These are phyloP conservation scores for Physcomitrellopsis africana DNA, from an alignment of 225 moss, liverwort and hornwort species.

Conservation along the genomic window DNA sequence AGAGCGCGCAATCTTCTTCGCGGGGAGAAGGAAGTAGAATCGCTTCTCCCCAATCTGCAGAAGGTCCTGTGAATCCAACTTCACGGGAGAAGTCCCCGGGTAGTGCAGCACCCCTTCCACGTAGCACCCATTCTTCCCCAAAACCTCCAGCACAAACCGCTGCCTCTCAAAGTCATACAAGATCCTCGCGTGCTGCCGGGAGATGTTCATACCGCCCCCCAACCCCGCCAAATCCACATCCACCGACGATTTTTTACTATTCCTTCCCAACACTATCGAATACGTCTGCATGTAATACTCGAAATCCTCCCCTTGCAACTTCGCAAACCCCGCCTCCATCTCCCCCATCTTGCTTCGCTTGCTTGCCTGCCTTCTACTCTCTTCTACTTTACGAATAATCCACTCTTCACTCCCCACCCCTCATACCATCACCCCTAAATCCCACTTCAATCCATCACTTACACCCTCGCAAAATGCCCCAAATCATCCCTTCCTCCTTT, in stretches of 20 bases:
- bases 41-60: constrained; percentile 98
- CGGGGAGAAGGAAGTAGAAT: constrained; percentile 91
- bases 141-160: constrained; percentile 86
- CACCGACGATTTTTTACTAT: constrained; percentile 96
- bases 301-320: constrained; percentile 99
- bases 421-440: neutral
- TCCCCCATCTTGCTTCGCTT: constrained; percentile 59
- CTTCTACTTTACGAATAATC: constrained; percentile 7
- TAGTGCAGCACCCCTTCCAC: constrained; percentile 85
- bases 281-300: constrained; percentile 99
- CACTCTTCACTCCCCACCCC: neutral
- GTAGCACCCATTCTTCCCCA: constrained; percentile 97
- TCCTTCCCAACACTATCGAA: constrained; percentile 90
- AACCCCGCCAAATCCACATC: constrained; percentile 91
- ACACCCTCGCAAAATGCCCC: too few relatives aligned
- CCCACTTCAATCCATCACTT: neutral
- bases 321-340: constrained; percentile 94
- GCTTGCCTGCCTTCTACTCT: neutral
- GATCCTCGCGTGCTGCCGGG: constrained; percentile 93
- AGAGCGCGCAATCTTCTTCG: constrained; percentile 80
- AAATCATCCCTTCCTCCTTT: too few relatives aligned
- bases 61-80: constrained; percentile 92
- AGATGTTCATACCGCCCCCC: constrained; percentile 98
- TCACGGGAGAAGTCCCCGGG: constrained; percentile 68
- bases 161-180: constrained; percentile 87